Evolutionary conservation across 2,329 filamentous ascomycete genomes (phyloP).

Genomic region (Grosmannia huntii): DNA sequence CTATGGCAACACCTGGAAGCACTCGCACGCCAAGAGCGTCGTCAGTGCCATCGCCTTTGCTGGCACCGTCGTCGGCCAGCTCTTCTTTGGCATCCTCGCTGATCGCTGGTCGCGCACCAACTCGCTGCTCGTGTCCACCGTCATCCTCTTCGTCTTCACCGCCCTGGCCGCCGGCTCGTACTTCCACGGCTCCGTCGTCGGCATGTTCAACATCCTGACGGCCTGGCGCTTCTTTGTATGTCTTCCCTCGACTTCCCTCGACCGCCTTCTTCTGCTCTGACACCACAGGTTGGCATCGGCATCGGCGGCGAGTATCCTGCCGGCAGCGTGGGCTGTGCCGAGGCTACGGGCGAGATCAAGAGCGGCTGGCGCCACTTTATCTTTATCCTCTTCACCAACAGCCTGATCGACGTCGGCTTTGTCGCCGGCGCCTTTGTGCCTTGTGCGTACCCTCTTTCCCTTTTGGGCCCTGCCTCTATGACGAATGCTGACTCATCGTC

Average conservation of each 20-base stretch:
- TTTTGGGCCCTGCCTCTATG: conserved; percentile 8
- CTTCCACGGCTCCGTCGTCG: conserved; percentile 51
- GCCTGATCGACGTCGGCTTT: conserved; percentile 46
- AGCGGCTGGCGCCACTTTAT: conserved; percentile 71
- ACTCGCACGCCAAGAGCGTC: conserved; percentile 57
- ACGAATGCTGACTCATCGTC: too few species aligned
- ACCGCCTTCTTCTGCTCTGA: not conserved
- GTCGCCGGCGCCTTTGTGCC: conserved; percentile 70
- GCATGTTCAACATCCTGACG: conserved; percentile 62
- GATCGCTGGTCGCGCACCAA: conserved; percentile 80
- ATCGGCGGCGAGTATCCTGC: conserved; percentile 74
- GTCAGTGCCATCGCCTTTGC: conserved; percentile 76
- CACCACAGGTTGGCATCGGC: conserved; percentile 48
- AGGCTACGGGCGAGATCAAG: conserved; percentile 74
- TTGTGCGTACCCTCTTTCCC: conserved; percentile 14
- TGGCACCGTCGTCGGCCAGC: conserved; percentile 67
- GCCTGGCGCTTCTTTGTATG: conserved; percentile 74
- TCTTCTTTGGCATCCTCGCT: conserved; percentile 67
- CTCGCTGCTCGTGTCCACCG: conserved; percentile 66
- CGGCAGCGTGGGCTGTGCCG: conserved; percentile 71
- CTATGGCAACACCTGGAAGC: conserved; percentile 57
- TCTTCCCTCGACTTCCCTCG: conserved; percentile 1
- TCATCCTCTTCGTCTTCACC: conserved; percentile 77
- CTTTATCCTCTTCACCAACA: conserved; percentile 53
- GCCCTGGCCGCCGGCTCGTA: conserved; percentile 68